These are phyloP conservation scores for Phyllosticta citriasiana DNA, from an alignment of 2,329 filamentous ascomycete genomes.

Conservation along the genomic window DNA sequence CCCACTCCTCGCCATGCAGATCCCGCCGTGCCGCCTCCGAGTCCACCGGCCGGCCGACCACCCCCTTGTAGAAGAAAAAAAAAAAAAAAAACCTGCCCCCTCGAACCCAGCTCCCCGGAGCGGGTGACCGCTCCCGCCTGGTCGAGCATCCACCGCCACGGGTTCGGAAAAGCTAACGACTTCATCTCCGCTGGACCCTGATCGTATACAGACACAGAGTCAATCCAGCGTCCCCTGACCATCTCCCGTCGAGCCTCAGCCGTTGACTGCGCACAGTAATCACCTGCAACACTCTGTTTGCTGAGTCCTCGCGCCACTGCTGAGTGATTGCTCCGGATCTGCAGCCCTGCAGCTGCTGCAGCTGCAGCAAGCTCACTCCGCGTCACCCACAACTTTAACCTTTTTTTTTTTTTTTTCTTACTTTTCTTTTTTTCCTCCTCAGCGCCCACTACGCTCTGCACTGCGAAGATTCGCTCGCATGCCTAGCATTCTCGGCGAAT, in stretches of 20 bases:
- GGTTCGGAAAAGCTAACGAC: neutral
- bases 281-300: neutral
- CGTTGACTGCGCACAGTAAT: neutral
- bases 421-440: no score
- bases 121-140: neutral
- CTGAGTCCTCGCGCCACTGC: neutral
- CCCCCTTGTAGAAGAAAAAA: neutral
- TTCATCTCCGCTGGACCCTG: neutral
- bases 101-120: neutral
- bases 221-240: neutral
- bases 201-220: no score
- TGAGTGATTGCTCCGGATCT: neutral
- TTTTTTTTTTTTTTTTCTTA: neutral
- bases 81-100: neutral
- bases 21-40: neutral
- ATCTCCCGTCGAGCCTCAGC: neutral
- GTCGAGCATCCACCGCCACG: neutral
- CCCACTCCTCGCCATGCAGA: neutral
- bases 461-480: neutral
- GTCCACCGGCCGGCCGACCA: neutral
- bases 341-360: neutral
- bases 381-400: neutral
- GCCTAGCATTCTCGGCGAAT: constrained; percentile 40
- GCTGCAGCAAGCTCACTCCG: neutral
- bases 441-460: neutral